These are phyloP conservation scores for Wolfiporia cocos DNA, from an alignment of 1,284 basidiomycete species.

Conservation along the genomic window DNA sequence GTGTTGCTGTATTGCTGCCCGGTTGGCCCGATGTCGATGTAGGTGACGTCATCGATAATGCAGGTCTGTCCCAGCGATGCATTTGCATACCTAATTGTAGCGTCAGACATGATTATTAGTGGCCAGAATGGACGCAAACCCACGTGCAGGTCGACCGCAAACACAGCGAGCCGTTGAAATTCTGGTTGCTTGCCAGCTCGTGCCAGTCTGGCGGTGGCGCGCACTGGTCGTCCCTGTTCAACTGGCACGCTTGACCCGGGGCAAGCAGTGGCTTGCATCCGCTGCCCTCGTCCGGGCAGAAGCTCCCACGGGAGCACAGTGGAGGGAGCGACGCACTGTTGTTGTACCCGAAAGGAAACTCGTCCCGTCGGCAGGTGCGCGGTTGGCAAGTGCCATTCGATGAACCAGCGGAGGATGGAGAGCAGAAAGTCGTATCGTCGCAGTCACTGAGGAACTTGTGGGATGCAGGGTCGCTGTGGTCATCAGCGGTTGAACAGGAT, in stretches of 20 bases:
- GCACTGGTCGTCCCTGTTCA: constrained; percentile 72
- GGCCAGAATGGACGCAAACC: too few species aligned
- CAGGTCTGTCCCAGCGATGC: constrained; percentile 50
- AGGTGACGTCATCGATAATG: constrained; percentile 54
- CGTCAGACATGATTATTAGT: too few species aligned
- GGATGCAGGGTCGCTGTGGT: constrained; percentile 51
- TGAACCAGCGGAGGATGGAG: constrained; percentile 15
- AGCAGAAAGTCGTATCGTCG: constrained; percentile 56
- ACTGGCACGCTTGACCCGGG: constrained; percentile 52
- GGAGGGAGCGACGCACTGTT: constrained; percentile 43
- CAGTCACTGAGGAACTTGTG: constrained; percentile 64
- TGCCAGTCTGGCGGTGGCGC: constrained; percentile 36
- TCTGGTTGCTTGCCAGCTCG: constrained; percentile 35
- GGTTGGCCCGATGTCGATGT: constrained; percentile 41
- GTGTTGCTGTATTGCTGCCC: constrained; percentile 43
- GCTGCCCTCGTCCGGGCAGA: constrained; percentile 71
- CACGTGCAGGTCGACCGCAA: constrained; percentile 59
- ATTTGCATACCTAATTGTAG: constrained; percentile 60
- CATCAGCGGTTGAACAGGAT: constrained; percentile 30
- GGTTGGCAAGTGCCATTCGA: constrained; percentile 36
- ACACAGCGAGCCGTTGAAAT: constrained; percentile 56
- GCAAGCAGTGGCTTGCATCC: constrained; percentile 44
- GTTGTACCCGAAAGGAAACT: constrained; percentile 54
- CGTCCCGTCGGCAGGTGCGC: constrained; percentile 55
- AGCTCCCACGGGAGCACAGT: constrained; percentile 46